phyloP scores from a whole-genome alignment of 371 early-diverging fungal genomes.

The Mucor piriformis region DNA sequence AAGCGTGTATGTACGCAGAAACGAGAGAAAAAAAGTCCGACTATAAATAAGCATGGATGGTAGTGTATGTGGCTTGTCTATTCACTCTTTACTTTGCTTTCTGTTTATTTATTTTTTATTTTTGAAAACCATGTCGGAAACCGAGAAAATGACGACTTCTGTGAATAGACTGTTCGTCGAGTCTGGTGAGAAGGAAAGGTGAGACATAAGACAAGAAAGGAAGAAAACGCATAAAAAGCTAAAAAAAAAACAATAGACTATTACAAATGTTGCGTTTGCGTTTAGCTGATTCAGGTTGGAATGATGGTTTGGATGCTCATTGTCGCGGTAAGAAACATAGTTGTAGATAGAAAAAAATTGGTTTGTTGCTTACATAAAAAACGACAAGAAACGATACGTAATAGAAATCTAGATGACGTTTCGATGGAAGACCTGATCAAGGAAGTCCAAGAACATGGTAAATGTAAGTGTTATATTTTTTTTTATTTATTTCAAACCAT shows the following conservation, averaged over 20 bases:
- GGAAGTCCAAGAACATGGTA: slow-evolving; percentile 30
- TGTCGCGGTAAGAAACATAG: slow-evolving; percentile 32
- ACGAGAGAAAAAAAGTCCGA: too few relatives aligned
- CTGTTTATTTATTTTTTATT: too few relatives aligned
- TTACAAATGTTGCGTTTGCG: slow-evolving; percentile 22
- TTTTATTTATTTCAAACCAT: neutral
- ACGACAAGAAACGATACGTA: slow-evolving; percentile 1
- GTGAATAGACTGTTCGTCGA: slow-evolving; percentile 31
- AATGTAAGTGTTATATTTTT: slow-evolving; percentile 18
- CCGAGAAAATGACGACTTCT: slow-evolving; percentile 24
- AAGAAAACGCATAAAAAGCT: too few relatives aligned
- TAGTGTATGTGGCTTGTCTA: too few relatives aligned
- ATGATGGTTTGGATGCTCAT: slow-evolving; percentile 31
- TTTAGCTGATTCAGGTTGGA: slow-evolving; percentile 38
- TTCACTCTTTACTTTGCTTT: too few relatives aligned
- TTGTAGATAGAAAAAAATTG: neutral
- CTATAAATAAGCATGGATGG: too few relatives aligned
- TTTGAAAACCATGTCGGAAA: slow-evolving; percentile 12
- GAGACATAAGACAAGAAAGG: neutral
- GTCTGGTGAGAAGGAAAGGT: slow-evolving; percentile 40
- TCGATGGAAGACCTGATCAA: slow-evolving; percentile 19
- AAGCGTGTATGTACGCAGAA: too few relatives aligned
- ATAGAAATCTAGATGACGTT: slow-evolving; percentile 17
- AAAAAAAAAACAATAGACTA: too few relatives aligned
- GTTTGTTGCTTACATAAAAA: neutral